phyloP scores from a whole-genome alignment of 2,329 filamentous ascomycete genomes.

The Curvularia sp. region DNA sequence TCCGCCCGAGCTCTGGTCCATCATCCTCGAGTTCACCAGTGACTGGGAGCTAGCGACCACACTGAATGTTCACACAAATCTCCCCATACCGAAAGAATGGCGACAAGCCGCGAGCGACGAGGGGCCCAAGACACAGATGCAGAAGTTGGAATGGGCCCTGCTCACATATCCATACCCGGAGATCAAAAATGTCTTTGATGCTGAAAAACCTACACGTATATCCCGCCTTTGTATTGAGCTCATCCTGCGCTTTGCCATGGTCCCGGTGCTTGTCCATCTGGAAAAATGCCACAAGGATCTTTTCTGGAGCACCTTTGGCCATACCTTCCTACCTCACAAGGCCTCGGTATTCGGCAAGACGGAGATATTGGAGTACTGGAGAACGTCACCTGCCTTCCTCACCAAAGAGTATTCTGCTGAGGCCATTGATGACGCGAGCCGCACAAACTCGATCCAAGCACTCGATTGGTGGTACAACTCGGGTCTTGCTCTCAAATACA shows the following conservation, averaged over 20 bases:
- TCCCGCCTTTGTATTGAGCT: slow-evolving; percentile 84
- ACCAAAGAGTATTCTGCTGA: slow-evolving; percentile 87
- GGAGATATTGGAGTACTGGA: slow-evolving; percentile 91
- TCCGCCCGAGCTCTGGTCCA: slow-evolving; percentile 87
- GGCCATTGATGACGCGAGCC: slow-evolving; percentile 85
- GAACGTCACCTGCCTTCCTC: slow-evolving; percentile 78
- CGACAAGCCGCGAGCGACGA: slow-evolving; percentile 67
- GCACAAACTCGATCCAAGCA: slow-evolving; percentile 82
- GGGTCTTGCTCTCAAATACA: slow-evolving; percentile 81
- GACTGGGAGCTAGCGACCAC: slow-evolving; percentile 92
- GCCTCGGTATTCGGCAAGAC: slow-evolving; percentile 86
- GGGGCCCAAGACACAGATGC: slow-evolving; percentile 73
- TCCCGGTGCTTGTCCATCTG: slow-evolving; percentile 76
- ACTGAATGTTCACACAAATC: slow-evolving; percentile 78
- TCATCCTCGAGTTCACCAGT: slow-evolving; percentile 80
- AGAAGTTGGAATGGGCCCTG: slow-evolving; percentile 84
- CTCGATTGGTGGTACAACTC: slow-evolving; percentile 92
- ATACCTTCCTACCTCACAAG: slow-evolving; percentile 83
- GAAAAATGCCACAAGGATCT: slow-evolving; percentile 73
- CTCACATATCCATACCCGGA: slow-evolving; percentile 73
- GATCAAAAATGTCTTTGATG: slow-evolving; percentile 75
- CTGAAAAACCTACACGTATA: slow-evolving; percentile 75
- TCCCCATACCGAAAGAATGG: slow-evolving; percentile 78
- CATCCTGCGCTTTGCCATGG: slow-evolving; percentile 89
- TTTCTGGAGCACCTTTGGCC: slow-evolving; percentile 84